phyloP scores from a whole-genome alignment of 352 stramenopile genomes.

The Phytophthora fragariae region DNA sequence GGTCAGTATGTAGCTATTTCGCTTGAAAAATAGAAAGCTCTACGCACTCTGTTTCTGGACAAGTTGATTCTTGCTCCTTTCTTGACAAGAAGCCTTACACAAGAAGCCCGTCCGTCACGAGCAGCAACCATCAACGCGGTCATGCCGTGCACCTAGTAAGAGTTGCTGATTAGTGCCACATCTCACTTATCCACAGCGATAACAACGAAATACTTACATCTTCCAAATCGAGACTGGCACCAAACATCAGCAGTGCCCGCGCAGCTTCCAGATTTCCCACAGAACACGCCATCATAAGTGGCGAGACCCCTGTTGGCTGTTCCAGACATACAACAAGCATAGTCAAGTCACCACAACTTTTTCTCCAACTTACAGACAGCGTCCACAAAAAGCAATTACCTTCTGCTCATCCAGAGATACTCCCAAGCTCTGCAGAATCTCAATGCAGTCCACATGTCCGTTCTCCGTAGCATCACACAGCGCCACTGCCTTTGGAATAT shows the following conservation, averaged over 20 bases:
- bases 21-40: not conserved
- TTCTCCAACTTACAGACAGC: not conserved
- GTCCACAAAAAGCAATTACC: conserved; percentile 35
- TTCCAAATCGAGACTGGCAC: conserved; percentile 83
- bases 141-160: conserved; percentile 77
- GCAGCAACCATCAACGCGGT: conserved; percentile 86
- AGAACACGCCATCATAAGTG: conserved; percentile 87
- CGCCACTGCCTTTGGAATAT: conserved; percentile 77
- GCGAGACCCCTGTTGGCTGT: conserved; percentile 80
- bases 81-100: conserved; percentile 76
- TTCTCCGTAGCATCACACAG: conserved; percentile 86
- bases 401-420: conserved; percentile 88
- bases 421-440: conserved; percentile 81
- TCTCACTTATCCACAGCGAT: not conserved
- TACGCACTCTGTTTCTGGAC: conserved; percentile 79
- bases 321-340: conserved; percentile 7
- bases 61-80: conserved; percentile 86
- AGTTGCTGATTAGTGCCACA: conserved; percentile 16
- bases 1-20: conserved; percentile 17
- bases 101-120: conserved; percentile 69
- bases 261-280: conserved; percentile 88
- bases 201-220: conserved; percentile 53
- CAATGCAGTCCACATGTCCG: conserved; percentile 84
- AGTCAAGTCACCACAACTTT: conserved; percentile 12
- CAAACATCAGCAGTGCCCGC: conserved; percentile 85